Evolutionary conservation across 1,284 basidiomycete species (phyloP), one percentile per base, ranked within the genome.

Genomic region (Dichomitus squalens): DNA sequence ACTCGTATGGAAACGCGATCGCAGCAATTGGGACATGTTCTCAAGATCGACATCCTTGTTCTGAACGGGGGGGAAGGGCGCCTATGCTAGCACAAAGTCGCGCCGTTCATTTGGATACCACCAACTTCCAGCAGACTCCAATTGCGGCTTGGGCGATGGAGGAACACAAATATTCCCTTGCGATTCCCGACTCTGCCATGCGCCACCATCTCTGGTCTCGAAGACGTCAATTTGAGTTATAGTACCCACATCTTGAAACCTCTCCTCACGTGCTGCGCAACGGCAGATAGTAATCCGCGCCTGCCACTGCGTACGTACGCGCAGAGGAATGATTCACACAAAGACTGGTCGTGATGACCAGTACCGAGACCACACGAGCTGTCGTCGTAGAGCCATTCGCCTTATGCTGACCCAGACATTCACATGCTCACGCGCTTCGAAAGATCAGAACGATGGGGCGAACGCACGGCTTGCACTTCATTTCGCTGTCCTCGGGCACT

Each of bases 401-500:
- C 44, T 47, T 47, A 33, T 47, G 44, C 31, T 33, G n/a, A 31
- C 29, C 29, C 44, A 34, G 20, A 47, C 31, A 46, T 53, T 55
- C 55, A 52, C 57, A 50, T 40, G 57, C 29, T 51, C 44, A 29
- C 31, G 35, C 48, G 36, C 35, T 48, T 48, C 51, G 46, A 46
- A 43, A 58, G 58, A 63, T 63, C 61, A 63, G 61, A 63, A 63
- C 56, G 34, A 52, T 51, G 52, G 55, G 21, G 48, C 50, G 55
- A 40, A 52, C 36, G 53, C 39, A 58, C 58, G 56, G 46, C 53
- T 56, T 55, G 51, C 44, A 21, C 27, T 63, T 59, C 61, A 60
- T 63, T 56, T 63, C 61, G 61, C 58, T 55, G 47, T 52, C 47
- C 58, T 60, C 61, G 61, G 61, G 58, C 47, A 58, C 40, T 48